Conservation (phyloP, 73 alveolate genomes). For the Loxodes magnus region DNA sequence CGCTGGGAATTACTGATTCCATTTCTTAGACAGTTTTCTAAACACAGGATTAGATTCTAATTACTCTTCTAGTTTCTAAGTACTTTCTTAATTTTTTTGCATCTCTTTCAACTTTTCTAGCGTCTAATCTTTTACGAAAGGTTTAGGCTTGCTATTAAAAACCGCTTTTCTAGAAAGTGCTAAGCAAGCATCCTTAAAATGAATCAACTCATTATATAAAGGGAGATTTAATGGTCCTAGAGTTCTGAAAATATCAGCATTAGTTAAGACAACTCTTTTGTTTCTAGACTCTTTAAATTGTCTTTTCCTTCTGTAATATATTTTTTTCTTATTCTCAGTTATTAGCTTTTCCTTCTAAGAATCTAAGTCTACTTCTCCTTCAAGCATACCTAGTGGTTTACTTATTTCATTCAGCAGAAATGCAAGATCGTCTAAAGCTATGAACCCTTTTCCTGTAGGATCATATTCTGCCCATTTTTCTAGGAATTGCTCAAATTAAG, state of each 20-base stretch:
- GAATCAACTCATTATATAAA: constrained; percentile 6
- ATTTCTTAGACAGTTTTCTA: too few species aligned
- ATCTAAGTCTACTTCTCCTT: constrained; percentile 17
- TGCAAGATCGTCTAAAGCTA: constrained; percentile 14
- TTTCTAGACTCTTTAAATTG: background rate
- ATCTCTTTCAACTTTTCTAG: too few species aligned
- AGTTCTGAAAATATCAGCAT: constrained; percentile 1
- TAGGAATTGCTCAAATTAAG: constrained; percentile 10
- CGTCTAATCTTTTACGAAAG: too few species aligned
- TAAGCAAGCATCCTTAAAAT: constrained; percentile 17
- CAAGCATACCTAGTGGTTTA: constrained; percentile 17
- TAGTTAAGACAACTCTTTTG: background rate
- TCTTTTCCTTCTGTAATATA: constrained; percentile 3
- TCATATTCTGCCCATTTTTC: constrained; percentile 27
- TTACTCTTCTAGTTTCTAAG: too few species aligned
- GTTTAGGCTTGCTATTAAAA: too few species aligned
- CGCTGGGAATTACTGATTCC: too few species aligned
- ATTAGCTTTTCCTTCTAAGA: background rate
- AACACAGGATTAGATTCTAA: too few species aligned
- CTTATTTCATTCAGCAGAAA: constrained; percentile 24
- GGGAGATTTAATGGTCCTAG: background rate
- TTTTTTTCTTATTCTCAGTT: constrained; percentile 5
- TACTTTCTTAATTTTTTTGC: too few species aligned
- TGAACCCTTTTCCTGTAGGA: constrained; percentile 26
- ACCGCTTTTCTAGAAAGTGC: too few species aligned